These are phyloP conservation scores for Juncus effusus DNA, from an alignment of 176 grass and related monocot genomes.

Conservation along the genomic window DNA sequence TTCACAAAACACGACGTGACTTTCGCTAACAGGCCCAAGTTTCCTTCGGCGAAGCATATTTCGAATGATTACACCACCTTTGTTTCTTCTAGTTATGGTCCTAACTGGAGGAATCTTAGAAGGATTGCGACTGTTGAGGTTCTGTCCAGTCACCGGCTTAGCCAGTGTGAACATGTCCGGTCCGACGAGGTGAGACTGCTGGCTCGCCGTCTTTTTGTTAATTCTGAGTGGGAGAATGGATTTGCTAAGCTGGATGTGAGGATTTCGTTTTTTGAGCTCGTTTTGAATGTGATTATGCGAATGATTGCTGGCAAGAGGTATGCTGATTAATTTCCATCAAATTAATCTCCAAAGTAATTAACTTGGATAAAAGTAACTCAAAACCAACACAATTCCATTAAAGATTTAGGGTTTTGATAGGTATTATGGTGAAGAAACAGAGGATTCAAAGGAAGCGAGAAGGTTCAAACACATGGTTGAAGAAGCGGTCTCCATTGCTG, in stretches of 20 bases:
- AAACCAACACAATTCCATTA: neutral
- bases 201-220: slow-evolving; percentile 26
- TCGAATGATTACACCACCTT: slow-evolving; percentile 35
- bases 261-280: slow-evolving; percentile 47
- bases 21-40: slow-evolving; percentile 53
- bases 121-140: slow-evolving; percentile 49
- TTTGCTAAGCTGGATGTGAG: slow-evolving; percentile 46
- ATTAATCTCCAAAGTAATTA: neutral
- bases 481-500: slow-evolving; percentile 23
- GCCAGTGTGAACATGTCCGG: slow-evolving; percentile 26
- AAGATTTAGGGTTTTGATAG: slow-evolving; percentile 1
- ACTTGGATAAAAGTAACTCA: neutral
- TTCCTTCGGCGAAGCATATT: slow-evolving; percentile 23
- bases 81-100: slow-evolving; percentile 31
- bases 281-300: slow-evolving; percentile 53
- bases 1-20: slow-evolving; percentile 50
- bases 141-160: slow-evolving; percentile 41
- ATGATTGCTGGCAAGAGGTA: slow-evolving; percentile 54
- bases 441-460: slow-evolving; percentile 42
- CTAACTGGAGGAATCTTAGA: slow-evolving; percentile 47
- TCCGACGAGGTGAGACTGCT: slow-evolving; percentile 36
- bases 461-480: slow-evolving; percentile 41
- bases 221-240: neutral
- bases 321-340: neutral
- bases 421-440: slow-evolving; percentile 35